A percentile compares a stretch with the other conserved stretches of the same genome.
These are phyloP conservation scores for Hypoxylon fuscum DNA, from an alignment of 495 filamentous ascomycete genomes.

Conservation along the genomic window DNA sequence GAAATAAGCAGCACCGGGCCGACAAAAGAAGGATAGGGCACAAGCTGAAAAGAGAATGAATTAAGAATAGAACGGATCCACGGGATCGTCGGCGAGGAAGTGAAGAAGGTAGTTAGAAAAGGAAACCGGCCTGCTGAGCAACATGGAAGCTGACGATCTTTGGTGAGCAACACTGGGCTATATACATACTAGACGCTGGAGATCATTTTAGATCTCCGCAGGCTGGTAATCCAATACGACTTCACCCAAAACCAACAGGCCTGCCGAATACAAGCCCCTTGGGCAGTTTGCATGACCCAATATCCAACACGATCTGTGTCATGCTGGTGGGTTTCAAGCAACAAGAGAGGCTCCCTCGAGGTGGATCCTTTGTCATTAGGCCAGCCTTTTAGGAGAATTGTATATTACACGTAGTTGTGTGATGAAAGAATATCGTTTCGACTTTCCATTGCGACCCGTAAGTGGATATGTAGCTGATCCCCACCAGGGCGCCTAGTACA, in stretches of 20 bases:
- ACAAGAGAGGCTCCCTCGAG: conserved; percentile 20
- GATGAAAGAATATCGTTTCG: conserved; percentile 22
- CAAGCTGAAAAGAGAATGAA: conserved; percentile 48
- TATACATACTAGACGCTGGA: conserved; percentile 24
- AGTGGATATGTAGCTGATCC: conserved; percentile 4
- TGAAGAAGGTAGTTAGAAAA: conserved; percentile 45
- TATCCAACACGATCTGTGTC: conserved; percentile 44
- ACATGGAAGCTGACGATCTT: conserved; percentile 27
- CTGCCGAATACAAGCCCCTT: conserved; percentile 27
- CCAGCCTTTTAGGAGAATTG: neutral
- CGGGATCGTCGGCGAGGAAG: conserved; percentile 45
- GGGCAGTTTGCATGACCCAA: conserved; percentile 29
- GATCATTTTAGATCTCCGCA: conserved; percentile 22
- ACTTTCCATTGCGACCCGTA: conserved; percentile 21
- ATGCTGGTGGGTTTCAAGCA: conserved; percentile 39
- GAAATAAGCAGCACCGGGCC: conserved; percentile 39
- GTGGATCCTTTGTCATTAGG: conserved; percentile 16
- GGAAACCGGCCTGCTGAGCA: conserved; percentile 44
- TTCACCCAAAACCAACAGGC: neutral
- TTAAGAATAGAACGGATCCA: conserved; percentile 47
- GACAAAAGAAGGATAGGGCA: conserved; percentile 39
- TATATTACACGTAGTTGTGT: neutral
- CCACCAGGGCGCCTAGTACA: conserved; percentile 18
- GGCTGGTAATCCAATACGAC: conserved; percentile 3
- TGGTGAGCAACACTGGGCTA: conserved; percentile 28